Conservation (phyloP, 192 early-diverging fungal genomes). For the Helicostylum pulchrum region DNA sequence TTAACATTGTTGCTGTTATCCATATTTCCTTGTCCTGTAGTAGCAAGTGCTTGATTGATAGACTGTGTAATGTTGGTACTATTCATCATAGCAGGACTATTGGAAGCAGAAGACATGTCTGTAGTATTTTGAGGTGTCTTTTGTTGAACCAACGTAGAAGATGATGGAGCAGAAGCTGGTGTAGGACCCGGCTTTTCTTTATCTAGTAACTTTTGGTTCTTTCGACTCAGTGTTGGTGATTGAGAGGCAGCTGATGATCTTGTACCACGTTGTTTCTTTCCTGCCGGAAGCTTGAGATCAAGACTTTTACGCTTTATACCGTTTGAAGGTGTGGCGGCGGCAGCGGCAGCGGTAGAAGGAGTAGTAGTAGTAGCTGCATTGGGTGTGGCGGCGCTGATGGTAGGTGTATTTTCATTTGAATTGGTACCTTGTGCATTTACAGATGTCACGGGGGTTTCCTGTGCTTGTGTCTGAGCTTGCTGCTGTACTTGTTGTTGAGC, state of each 20-base stretch:
- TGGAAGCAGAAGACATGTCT: not conserved
- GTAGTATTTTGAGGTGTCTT: not conserved
- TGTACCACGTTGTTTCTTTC: constrained; percentile 24
- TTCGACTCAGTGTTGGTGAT: constrained; percentile 10
- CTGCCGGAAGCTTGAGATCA: constrained; percentile 31
- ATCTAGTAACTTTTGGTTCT: not conserved
- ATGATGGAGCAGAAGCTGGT: constrained; percentile 1
- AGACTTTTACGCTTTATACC: constrained; percentile 30
- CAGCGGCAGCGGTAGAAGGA: constrained; percentile 6
- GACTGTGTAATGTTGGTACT: not conserved
- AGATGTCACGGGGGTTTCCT: constrained; percentile 1
- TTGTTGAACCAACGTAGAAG: not conserved
- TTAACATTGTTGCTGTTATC: not conserved
- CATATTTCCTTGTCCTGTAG: not conserved
- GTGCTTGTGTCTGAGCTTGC: constrained; percentile 9
- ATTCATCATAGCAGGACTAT: not conserved
- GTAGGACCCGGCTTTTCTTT: not conserved
- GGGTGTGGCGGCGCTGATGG: constrained; percentile 6
- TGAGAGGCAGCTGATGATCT: constrained; percentile 4
- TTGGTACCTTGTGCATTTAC: constrained; percentile 2
- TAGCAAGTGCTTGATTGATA: not conserved
- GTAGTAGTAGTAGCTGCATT: constrained; percentile 23
- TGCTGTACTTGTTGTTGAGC: constrained; percentile 3
- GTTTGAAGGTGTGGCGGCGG: constrained; percentile 1
- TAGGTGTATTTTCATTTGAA: not conserved